Conservation (phyloP, 2,329 filamentous ascomycete genomes). For the Hypoxylon sp. region DNA sequence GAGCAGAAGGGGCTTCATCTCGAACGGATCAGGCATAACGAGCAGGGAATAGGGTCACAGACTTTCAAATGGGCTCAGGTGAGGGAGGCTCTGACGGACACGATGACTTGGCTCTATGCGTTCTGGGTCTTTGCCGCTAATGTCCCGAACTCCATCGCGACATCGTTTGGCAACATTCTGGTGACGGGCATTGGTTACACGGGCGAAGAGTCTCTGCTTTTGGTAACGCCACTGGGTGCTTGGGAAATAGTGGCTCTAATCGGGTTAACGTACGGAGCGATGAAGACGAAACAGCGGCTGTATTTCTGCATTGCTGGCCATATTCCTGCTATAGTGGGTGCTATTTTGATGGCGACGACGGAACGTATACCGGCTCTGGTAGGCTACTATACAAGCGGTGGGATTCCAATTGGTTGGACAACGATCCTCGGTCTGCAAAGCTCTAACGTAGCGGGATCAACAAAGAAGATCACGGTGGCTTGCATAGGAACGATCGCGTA, state of each 20-base stretch:
- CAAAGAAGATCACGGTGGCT: conserved; percentile 57
- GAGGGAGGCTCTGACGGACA: conserved; percentile 55
- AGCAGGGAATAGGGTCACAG: conserved; percentile 55
- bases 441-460: conserved; percentile 56
- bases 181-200: conserved; percentile 58
- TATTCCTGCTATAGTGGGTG: conserved; percentile 56
- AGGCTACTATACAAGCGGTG: conserved; percentile 58
- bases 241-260: conserved; percentile 57
- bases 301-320: conserved; percentile 57
- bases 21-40: conserved; percentile 56
- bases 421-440: conserved; percentile 57
- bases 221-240: conserved; percentile 58
- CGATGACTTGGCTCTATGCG: conserved; percentile 56
- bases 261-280: conserved; percentile 56
- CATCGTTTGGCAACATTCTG: conserved; percentile 58
- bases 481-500: conserved; percentile 57
- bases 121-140: conserved; percentile 59
- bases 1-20: conserved; percentile 53
- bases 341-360: conserved; percentile 58
- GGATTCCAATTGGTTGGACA: conserved; percentile 58
- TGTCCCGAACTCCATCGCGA: conserved; percentile 57
- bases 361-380: conserved; percentile 55
- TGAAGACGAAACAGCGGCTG: conserved; percentile 55
- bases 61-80: conserved; percentile 56
- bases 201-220: conserved; percentile 53